These are phyloP conservation scores for Colletotrichum theobromicola DNA, from an alignment of 2,329 filamentous ascomycete species.

Conservation along the genomic window DNA sequence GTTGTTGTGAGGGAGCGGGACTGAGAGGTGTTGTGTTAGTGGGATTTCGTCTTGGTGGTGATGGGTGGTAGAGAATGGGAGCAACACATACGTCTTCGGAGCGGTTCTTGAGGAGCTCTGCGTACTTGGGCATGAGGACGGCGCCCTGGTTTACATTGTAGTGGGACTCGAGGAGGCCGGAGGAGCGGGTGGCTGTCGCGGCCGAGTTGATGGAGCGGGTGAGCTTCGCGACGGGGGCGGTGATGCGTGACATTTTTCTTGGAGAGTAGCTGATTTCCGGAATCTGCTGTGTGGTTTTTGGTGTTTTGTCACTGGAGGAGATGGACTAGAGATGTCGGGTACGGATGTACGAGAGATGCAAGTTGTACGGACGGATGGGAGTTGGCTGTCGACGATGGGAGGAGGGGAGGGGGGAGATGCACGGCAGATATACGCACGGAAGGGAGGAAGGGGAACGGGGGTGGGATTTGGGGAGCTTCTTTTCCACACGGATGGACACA, in stretches of 20 bases:
- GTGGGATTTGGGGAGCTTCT: constrained; percentile 5
- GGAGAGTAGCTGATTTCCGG: not conserved
- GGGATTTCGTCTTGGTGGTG: not conserved
- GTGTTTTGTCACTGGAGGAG: not conserved
- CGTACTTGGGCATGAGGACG: constrained; percentile 51
- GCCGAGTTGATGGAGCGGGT: constrained; percentile 50
- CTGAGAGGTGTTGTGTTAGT: constrained; percentile 23
- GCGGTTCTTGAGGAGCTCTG: constrained; percentile 47
- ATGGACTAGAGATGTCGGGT: not conserved
- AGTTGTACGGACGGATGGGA: not conserved
- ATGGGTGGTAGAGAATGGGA: not conserved
- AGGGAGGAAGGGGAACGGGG: not conserved
- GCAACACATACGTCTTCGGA: constrained; percentile 42
- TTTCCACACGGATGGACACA: not conserved
- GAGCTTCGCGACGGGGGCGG: constrained; percentile 54
- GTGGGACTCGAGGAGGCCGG: constrained; percentile 34
- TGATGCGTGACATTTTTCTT: constrained; percentile 52
- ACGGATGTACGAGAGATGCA: not conserved
- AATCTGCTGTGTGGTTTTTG: not conserved
- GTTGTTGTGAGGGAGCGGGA: constrained; percentile 50
- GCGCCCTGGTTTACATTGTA: constrained; percentile 38
- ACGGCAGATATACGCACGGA: constrained; percentile 21
- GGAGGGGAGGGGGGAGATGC: constrained; percentile 1
- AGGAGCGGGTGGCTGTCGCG: constrained; percentile 35
- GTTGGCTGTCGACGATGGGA: not conserved